A percentile compares a stretch with the other conserved stretches of the same genome.
These are phyloP conservation scores for Russula vinacea DNA, from an alignment of 768 basidiomycete genomes.

Conservation along the genomic window DNA sequence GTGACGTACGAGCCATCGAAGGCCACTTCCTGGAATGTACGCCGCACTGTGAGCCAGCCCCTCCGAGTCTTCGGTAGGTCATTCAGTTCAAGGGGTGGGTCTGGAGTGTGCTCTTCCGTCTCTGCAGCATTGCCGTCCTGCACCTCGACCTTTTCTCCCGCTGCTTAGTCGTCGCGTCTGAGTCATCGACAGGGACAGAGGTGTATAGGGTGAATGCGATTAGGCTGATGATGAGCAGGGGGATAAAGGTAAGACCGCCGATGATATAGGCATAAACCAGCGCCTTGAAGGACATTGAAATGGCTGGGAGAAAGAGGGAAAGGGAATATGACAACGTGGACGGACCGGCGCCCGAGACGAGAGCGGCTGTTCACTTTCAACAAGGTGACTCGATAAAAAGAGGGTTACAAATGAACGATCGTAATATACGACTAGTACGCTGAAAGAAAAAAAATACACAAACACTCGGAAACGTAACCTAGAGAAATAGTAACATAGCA, in stretches of 20 bases:
- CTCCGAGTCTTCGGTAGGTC: slow-evolving; percentile 66
- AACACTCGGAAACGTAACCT: slow-evolving; percentile 1
- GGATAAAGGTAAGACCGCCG: slow-evolving; percentile 88
- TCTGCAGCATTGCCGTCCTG: slow-evolving; percentile 30
- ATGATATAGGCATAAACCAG: slow-evolving; percentile 82
- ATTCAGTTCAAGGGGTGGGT: slow-evolving; percentile 39
- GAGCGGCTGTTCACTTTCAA: no score
- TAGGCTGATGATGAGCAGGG: slow-evolving; percentile 58
- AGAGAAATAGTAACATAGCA: slow-evolving; percentile 9
- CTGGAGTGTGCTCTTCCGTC: slow-evolving; percentile 35
- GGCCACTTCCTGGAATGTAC: slow-evolving; percentile 66
- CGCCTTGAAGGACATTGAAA: slow-evolving; percentile 62
- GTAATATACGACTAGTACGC: slow-evolving; percentile 6
- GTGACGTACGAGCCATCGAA: slow-evolving; percentile 71
- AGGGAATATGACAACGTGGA: background rate
- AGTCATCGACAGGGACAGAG: slow-evolving; percentile 72
- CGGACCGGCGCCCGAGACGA: background rate
- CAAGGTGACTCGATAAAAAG: background rate
- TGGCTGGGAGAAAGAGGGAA: background rate
- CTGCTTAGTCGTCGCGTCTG: slow-evolving; percentile 41
- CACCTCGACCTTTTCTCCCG: slow-evolving; percentile 34
- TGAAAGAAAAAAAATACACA: slow-evolving; percentile 7
- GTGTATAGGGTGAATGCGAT: slow-evolving; percentile 73
- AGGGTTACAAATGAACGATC: slow-evolving; percentile 12
- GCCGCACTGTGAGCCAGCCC: slow-evolving; percentile 81